Conservation (phyloP, 208 protist species). For the Balamuthia mandrillaris region DNA sequence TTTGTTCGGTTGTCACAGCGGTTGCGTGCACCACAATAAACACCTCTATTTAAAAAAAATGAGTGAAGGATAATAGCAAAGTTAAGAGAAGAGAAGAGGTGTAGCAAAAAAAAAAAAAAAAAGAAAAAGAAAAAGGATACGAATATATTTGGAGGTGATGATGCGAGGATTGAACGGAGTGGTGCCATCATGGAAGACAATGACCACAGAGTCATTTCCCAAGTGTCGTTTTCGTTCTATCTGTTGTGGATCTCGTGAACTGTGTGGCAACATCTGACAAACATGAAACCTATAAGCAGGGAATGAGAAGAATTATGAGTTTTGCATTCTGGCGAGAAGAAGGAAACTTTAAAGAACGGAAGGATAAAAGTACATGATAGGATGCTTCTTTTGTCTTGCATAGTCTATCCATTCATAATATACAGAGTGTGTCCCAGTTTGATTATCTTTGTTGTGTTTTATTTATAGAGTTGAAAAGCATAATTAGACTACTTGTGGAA, state of each 20-base stretch:
- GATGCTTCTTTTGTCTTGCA: too few relatives aligned
- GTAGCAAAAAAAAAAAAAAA: not conserved
- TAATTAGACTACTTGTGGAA: too few relatives aligned
- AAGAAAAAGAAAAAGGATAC: not conserved
- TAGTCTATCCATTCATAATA: slow-evolving; percentile 5
- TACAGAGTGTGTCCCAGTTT: not conserved
- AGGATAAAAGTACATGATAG: too few relatives aligned
- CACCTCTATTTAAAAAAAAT: too few relatives aligned
- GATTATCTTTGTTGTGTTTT: too few relatives aligned
- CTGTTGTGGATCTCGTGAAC: slow-evolving; percentile 16
- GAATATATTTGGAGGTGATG: slow-evolving; percentile 18
- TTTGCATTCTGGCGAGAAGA: too few relatives aligned
- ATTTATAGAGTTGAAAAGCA: too few relatives aligned
- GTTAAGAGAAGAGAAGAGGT: not conserved
- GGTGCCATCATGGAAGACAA: slow-evolving; percentile 6
- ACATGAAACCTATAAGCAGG: not conserved
- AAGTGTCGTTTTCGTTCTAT: slow-evolving; percentile 28
- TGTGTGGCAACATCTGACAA: not conserved
- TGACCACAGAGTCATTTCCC: slow-evolving; percentile 1
- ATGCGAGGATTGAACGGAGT: slow-evolving; percentile 12
- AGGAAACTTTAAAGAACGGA: too few relatives aligned
- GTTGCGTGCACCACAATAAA: too few relatives aligned
- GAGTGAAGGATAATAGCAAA: not conserved
- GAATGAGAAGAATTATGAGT: too few relatives aligned
- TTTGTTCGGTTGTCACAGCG: too few relatives aligned